Percentiles rank a stretch among this genome's conserved stretches.
Evolutionary conservation across 495 filamentous ascomycete genomes (phyloP).

Genomic region (Barbatosphaeria neglecta): DNA sequence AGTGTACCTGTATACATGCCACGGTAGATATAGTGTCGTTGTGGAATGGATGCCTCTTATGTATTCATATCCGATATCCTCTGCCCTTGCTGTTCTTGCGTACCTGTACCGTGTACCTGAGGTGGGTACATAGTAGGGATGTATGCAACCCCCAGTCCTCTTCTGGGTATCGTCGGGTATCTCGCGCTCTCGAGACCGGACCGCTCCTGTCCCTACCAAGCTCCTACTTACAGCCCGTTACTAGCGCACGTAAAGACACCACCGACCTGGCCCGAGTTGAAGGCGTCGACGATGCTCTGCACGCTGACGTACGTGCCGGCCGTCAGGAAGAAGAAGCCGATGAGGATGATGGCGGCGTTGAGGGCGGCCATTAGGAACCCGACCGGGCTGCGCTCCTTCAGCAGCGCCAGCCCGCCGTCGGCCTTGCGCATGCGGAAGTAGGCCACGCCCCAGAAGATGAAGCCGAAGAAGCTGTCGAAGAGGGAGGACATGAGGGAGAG

Average conservation of each 20-base stretch:
- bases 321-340: slow-evolving; percentile 64
- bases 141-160: too few species aligned
- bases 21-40: too few species aligned
- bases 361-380: slow-evolving; percentile 50
- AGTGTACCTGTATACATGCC: too few species aligned
- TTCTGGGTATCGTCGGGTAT: too few species aligned
- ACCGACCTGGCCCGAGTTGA: slow-evolving; percentile 39
- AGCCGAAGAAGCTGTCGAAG: slow-evolving; percentile 88
- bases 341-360: slow-evolving; percentile 57
- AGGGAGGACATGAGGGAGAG: slow-evolving; percentile 78
- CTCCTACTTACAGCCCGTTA: slow-evolving; percentile 35
- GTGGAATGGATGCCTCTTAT: too few species aligned
- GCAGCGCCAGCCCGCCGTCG: slow-evolving; percentile 52
- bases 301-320: slow-evolving; percentile 72
- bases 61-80: too few species aligned
- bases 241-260: slow-evolving; percentile 53
- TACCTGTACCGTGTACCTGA: too few species aligned
- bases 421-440: slow-evolving; percentile 71
- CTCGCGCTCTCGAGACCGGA: too few species aligned
- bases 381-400: slow-evolving; percentile 44
- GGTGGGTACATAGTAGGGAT: too few species aligned
- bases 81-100: too few species aligned
- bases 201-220: too few species aligned
- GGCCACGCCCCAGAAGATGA: slow-evolving; percentile 87
- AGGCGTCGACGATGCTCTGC: slow-evolving; percentile 53